Base-by-base conservation (phyloP, 495 filamentous ascomycete genomes). In the Talaromyces proteolyticus region DNA sequence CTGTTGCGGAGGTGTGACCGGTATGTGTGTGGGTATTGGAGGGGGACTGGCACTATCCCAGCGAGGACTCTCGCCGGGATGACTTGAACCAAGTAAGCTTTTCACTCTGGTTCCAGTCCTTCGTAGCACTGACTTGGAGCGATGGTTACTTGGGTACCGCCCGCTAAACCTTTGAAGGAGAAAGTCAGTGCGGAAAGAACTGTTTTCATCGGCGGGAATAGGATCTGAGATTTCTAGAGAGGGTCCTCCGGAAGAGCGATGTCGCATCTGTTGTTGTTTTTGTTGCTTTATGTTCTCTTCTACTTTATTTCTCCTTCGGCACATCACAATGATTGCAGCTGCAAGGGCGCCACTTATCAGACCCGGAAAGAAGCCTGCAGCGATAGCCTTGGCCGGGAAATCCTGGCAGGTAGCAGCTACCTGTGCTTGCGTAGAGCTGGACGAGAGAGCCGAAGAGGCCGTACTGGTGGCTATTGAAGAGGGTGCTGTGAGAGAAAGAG, bases 301-400 rank as follows among this genome's bases (percentile, higher is more conserved):
- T 48, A 3, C 55, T 41, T 7, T 53, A 44, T 10, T 58, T 57
- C n/a, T 61, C 24, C 75, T 67, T 38, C 74, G 51, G 42, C 70
- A 74, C 47, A 76, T 58, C 22, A 74, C 57, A 26, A 71, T 56
- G 1, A 78, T 51, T 14, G 77, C 57, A 11, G 70, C 64, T 17
- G 70, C 49, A 6, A 81, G 53, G n/a, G 67, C 70, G 12, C 82
- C 84, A 40, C 77, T 58, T 17, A 81, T 37, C 8, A 81, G 61
- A 7, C 84, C 84, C 4, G 83, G 78, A 56, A 87, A 81, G 66
- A 87, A 81, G 17, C 82, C 83, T 17, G 75, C 80, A 17, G 76
- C 57, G 37, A 86, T 60, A 11, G 81, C 82, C 39, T 59, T 63
- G 44, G 61, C 70, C 36, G 81, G 74, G 59, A 79, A 85, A 18